These are phyloP conservation scores for Talaromyces sp. DNA, from an alignment of 2,329 filamentous ascomycete genomes.

Conservation along the genomic window DNA sequence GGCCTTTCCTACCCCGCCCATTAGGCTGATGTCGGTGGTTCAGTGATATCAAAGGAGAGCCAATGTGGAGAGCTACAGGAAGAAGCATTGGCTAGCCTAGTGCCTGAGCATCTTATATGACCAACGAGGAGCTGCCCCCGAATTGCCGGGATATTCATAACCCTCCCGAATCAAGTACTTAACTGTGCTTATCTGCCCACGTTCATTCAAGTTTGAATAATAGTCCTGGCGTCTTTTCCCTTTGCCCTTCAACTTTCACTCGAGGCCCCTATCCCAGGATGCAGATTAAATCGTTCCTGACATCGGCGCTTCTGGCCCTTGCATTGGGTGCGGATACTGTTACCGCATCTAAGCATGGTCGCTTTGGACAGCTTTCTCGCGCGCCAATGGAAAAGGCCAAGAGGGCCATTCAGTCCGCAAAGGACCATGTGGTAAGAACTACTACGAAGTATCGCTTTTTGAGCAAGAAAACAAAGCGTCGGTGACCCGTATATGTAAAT, in stretches of 20 bases:
- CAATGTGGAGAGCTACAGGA: conserved; percentile 8
- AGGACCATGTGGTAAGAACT: conserved; percentile 14
- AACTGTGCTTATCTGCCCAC: neutral
- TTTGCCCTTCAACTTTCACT: neutral
- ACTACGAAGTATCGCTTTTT: conserved; percentile 31
- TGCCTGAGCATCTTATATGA: neutral
- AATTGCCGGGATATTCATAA: neutral
- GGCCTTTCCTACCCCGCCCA: conserved; percentile 6
- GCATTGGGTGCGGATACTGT: conserved; percentile 24
- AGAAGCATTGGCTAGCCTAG: conserved; percentile 13
- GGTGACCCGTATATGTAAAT: conserved; percentile 3
- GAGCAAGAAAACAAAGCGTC: conserved; percentile 29
- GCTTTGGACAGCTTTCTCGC: conserved; percentile 28
- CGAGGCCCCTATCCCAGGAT: conserved; percentile 18
- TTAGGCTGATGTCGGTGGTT: conserved; percentile 17
- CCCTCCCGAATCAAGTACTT: conserved; percentile 10
- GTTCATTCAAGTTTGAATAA: neutral
- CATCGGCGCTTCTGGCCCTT: conserved; percentile 25
- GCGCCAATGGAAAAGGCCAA: conserved; percentile 27
- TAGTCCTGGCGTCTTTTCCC: neutral
- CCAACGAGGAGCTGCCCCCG: neutral
- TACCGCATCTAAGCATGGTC: conserved; percentile 28
- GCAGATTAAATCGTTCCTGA: conserved; percentile 30
- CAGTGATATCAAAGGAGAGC: conserved; percentile 3
- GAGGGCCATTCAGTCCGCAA: conserved; percentile 13